Evolutionary conservation across 1,284 basidiomycete genomes (phyloP), one percentile per base, ranked within the genome.

Genomic region (Leccinum colubrinum): DNA sequence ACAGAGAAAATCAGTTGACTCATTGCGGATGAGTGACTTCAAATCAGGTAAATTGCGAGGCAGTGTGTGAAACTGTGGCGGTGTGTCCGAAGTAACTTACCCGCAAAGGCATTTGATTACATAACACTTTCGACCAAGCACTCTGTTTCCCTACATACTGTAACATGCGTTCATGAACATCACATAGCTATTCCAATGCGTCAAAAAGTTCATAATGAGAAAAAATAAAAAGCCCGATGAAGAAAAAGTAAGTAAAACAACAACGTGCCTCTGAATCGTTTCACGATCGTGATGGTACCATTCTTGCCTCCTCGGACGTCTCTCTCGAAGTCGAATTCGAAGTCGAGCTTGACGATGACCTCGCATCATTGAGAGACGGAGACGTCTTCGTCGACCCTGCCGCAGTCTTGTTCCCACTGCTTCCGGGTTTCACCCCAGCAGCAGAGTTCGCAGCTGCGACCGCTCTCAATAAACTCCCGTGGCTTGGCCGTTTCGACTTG

Each of bases 371-470:
- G 4, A 68, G 43, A 37, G 61, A 67, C 56, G 67, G 56, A 27
- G 58, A 64, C 12, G n/a, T 14, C 53, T 70, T 71, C 5, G 3
- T 46, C 17, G 61, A 51, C n/a, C 48, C 59, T 50, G 64, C n/a
- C 15, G 39, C 58, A 46, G 17, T 20, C 51, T 62, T 70, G 30
- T 53, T 35, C 4, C 37, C 46, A 11, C 20, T 58, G 15, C 58
- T 65, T 25, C 71, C 62, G 62, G 74, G 59, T 59, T 67, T 66
- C 59, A 64, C 25, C 37, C 66, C 65, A 55, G 65, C 59, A 1
- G 33, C 68, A 4, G 33, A 76, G 64, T 90, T 91, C 8, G 83
- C 83, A 27, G 86, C 87, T 3, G 89, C 89, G 30, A 88, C 80
- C 2, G 81, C 83, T 17, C 88, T 76, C 61, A 91, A 68, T 58